These are phyloP conservation scores for Eryngium alpinum DNA, from an alignment of 140 eudicot genomes.

Conservation along the genomic window DNA sequence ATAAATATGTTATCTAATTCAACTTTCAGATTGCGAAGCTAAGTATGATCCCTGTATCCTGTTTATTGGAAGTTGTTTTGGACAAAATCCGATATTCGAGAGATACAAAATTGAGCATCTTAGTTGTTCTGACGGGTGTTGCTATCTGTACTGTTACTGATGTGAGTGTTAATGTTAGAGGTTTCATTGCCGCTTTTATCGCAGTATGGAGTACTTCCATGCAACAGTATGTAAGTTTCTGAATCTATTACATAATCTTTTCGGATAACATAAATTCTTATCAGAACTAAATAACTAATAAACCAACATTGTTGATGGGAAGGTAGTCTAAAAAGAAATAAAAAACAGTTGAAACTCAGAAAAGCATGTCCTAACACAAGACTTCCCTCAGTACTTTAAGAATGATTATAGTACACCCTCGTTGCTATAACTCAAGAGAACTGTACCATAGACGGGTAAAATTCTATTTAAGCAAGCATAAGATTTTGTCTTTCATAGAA, in stretches of 20 bases:
- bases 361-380: conserved; percentile 4
- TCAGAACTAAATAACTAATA: background rate
- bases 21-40: conserved; percentile 79
- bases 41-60: conserved; percentile 95
- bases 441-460: background rate
- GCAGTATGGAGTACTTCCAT: conserved; percentile 96
- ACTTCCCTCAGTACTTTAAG: background rate
- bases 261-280: background rate
- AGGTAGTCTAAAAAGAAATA: background rate
- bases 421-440: background rate
- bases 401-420: background rate
- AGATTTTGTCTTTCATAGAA: background rate
- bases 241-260: background rate
- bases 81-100: conserved; percentile 79
- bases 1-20: conserved; percentile 16
- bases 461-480: background rate
- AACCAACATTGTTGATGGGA: background rate
- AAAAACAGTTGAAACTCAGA: too few relatives aligned
- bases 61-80: conserved; percentile 72
- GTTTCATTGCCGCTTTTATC: conserved; percentile 80
- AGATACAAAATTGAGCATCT: conserved; percentile 80
- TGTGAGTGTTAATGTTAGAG: conserved; percentile 87
- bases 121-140: conserved; percentile 78
- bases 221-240: conserved; percentile 83
- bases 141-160: conserved; percentile 93